Percentiles rank a stretch among this genome's conserved stretches.
These are phyloP conservation scores for Rhododendron mucronatum DNA, from an alignment of 148 eudicot species.

Conservation along the genomic window DNA sequence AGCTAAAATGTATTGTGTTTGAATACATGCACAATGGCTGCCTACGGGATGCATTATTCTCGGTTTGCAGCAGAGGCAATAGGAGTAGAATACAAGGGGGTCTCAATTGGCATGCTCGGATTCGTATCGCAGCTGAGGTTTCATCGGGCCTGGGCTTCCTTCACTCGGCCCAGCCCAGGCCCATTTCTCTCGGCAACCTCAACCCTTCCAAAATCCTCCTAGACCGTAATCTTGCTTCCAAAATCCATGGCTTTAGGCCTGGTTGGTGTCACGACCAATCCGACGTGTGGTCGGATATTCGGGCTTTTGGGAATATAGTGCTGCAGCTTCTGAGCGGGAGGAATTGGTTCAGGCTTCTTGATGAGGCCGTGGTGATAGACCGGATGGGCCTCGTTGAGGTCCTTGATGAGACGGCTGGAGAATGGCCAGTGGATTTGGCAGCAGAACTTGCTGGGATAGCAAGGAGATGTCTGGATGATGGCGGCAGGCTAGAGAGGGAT, in stretches of 20 bases:
- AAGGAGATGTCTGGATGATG: constrained; percentile 36
- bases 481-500: constrained; percentile 16
- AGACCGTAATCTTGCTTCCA: constrained; percentile 45
- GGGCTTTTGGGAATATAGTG: constrained; percentile 52
- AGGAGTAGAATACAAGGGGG: constrained; percentile 24
- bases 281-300: constrained; percentile 32
- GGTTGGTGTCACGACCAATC: constrained; percentile 17
- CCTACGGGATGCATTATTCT: constrained; percentile 54
- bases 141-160: constrained; percentile 60
- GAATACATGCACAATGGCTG: constrained; percentile 76
- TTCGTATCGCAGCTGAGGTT: constrained; percentile 60
- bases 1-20: constrained; percentile 57
- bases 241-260: constrained; percentile 35
- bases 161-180: constrained; percentile 49
- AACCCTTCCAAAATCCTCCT: constrained; percentile 59
- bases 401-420: constrained; percentile 55
- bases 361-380: constrained; percentile 21
- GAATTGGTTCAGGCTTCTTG: constrained; percentile 36
- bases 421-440: constrained; percentile 62
- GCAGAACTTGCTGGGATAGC: constrained; percentile 46
- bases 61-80: constrained; percentile 13
- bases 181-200: constrained; percentile 46
- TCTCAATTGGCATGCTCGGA: constrained; percentile 56
- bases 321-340: constrained; percentile 64
- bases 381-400: constrained; percentile 13